These are phyloP conservation scores for Aspergillus felis DNA, from an alignment of 2,329 filamentous ascomycete genomes.

Conservation along the genomic window DNA sequence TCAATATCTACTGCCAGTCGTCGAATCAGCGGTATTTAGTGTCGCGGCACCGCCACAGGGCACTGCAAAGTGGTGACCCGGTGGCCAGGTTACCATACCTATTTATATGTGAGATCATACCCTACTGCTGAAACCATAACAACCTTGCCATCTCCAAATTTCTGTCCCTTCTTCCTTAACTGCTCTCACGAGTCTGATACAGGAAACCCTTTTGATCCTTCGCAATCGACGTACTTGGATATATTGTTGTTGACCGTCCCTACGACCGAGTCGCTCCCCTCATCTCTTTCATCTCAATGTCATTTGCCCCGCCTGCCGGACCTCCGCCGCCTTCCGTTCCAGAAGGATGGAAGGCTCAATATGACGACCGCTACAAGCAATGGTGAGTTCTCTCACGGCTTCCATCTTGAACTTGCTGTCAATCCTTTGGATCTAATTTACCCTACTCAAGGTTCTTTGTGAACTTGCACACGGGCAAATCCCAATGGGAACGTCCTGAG, in stretches of 20 bases:
- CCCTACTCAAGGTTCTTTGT: slow-evolving; percentile 72
- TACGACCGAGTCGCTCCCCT: not conserved
- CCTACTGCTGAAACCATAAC: not conserved
- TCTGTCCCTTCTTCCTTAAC: not conserved
- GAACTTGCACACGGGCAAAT: slow-evolving; percentile 80
- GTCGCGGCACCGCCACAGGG: slow-evolving; percentile 17
- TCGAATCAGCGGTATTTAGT: slow-evolving; percentile 1
- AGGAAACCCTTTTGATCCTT: not conserved
- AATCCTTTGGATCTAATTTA: slow-evolving; percentile 11
- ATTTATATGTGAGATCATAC: not conserved
- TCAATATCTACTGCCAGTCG: not conserved
- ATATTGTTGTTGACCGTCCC: not conserved
- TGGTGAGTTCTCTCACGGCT: slow-evolving; percentile 51
- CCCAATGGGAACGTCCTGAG: slow-evolving; percentile 84
- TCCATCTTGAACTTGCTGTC: not conserved
- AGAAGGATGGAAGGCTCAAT: slow-evolving; percentile 80
- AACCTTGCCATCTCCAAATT: not conserved
- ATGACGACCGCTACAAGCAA: slow-evolving; percentile 84
- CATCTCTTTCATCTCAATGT: slow-evolving; percentile 21
- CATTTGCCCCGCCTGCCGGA: slow-evolving; percentile 41
- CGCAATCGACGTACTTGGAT: not conserved
- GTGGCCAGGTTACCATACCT: slow-evolving; percentile 2
- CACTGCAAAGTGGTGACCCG: not conserved
- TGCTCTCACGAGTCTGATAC: not conserved
- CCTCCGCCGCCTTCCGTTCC: slow-evolving; percentile 61